phyloP scores from a whole-genome alignment of 1,284 basidiomycete species.

The Marasmius oreades region DNA sequence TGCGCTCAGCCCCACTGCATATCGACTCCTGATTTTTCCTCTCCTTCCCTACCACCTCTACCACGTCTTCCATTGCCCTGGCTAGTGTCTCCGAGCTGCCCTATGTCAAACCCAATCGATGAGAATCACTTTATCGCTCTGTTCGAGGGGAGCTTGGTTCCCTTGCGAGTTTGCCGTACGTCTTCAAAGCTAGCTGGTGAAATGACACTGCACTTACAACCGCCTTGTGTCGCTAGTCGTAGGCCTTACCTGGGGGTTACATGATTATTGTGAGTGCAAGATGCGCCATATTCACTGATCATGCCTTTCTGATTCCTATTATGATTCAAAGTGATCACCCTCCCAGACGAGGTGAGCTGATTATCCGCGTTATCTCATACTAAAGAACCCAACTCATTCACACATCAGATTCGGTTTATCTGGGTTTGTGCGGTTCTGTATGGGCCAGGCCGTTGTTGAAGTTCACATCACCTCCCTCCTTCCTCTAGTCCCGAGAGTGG shows the following conservation, averaged over 20 bases:
- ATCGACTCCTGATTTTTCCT: too few relatives aligned
- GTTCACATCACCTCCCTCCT: background rate
- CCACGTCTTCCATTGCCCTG: too few relatives aligned
- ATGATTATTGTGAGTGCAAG: slow-evolving; percentile 11
- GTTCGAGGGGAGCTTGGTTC: background rate
- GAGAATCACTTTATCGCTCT: background rate
- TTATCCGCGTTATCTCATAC: background rate
- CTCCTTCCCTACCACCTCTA: too few relatives aligned
- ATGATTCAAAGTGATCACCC: slow-evolving; percentile 6
- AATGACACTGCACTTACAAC: background rate
- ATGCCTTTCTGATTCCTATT: background rate
- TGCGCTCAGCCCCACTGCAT: too few relatives aligned
- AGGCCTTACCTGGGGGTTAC: slow-evolving; percentile 12
- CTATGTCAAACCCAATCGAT: background rate
- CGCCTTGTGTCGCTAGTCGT: slow-evolving; percentile 4
- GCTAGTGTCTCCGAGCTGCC: background rate
- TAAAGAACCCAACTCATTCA: background rate
- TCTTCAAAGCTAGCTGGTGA: background rate
- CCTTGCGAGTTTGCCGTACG: background rate
- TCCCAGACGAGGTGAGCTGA: slow-evolving; percentile 9
- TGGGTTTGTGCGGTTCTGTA: slow-evolving; percentile 25
- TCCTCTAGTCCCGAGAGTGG: slow-evolving; percentile 24
- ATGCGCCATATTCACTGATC: background rate
- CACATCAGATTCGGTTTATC: slow-evolving; percentile 29
- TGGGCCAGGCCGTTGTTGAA: background rate